phyloP scores from a whole-genome alignment of 441 rosid genomes.

The Brassica balearica region DNA sequence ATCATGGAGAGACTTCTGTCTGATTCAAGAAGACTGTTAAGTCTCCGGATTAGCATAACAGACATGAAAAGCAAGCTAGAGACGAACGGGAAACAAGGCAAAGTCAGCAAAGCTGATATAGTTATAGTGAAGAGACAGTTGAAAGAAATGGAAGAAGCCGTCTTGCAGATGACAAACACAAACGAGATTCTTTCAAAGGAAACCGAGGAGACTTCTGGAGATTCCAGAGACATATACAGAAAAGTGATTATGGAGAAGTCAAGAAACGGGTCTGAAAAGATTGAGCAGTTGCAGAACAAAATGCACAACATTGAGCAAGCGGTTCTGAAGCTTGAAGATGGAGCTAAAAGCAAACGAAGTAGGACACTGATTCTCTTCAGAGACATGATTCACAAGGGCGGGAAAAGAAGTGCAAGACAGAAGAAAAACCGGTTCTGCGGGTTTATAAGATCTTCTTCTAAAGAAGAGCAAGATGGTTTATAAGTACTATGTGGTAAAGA shows the following conservation, averaged over 20 bases:
- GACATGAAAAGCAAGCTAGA: slow-evolving; percentile 67
- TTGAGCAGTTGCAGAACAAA: slow-evolving; percentile 69
- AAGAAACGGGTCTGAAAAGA: slow-evolving; percentile 71
- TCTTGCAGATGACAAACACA: slow-evolving; percentile 55
- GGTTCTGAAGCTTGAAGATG: slow-evolving; percentile 74
- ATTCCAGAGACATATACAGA: slow-evolving; percentile 44
- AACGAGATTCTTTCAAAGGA: slow-evolving; percentile 61
- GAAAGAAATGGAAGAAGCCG: slow-evolving; percentile 70
- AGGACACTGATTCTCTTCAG: slow-evolving; percentile 63
- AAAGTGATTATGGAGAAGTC: slow-evolving; percentile 67
- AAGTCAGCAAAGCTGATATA: slow-evolving; percentile 48
- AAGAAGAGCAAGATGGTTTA: slow-evolving; percentile 36
- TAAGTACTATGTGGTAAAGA: slow-evolving; percentile 19
- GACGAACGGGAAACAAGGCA: slow-evolving; percentile 59
- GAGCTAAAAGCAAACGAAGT: slow-evolving; percentile 56
- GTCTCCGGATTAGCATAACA: slow-evolving; percentile 60
- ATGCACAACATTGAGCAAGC: slow-evolving; percentile 69
- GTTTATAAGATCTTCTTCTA: slow-evolving; percentile 50
- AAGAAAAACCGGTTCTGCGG: slow-evolving; percentile 79
- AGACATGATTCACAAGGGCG: slow-evolving; percentile 68
- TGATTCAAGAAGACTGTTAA: slow-evolving; percentile 63
- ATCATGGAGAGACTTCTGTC: slow-evolving; percentile 75
- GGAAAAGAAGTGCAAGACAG: slow-evolving; percentile 53
- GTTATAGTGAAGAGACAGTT: slow-evolving; percentile 62
- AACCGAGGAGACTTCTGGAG: slow-evolving; percentile 54